Evolutionary conservation across 495 filamentous ascomycete genomes (phyloP), one percentile per base, ranked within the genome.

Genomic region (Cetradonia linearis): DNA sequence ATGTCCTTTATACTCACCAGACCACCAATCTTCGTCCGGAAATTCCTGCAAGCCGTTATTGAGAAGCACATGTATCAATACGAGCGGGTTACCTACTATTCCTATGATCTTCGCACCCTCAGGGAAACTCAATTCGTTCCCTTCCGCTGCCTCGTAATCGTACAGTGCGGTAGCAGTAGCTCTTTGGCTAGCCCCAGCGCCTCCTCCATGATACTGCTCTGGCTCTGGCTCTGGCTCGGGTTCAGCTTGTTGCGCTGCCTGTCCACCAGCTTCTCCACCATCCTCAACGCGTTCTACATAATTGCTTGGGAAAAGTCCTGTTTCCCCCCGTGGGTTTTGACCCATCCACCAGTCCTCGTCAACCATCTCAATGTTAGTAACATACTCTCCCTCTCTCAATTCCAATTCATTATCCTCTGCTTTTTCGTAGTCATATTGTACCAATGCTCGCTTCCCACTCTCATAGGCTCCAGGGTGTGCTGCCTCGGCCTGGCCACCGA

Each of bases 21-120:
- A 83, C 93, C 93, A 99, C 93, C 93, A 99, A 69, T 97, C 93
- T 62, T 97, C 91, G 69, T 97, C 93, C 5, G 94, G 94, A 74
- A 97, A 97, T 73, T 96, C 88, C 86, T 88, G 65, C 20, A n/a
- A 55, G 27, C 1, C 58, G 3, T 47, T n/a, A 40, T 23, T 55
- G 58, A 1, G 60, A 11, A 27, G 36, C 67, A 20, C 72, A 50
- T 5, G 18, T 33, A 34, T 33, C 1, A 9, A 36, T 10, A 37
- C 31, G 20, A 40, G 13, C 6, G 3, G 3, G 37, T 11, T 18
- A 76, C 83, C 74, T 78, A 87, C 84, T 60, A 87, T 70, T 52
- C 77, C 74, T 5, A 69, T 73, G 54, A 99, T 88, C 50, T 76
- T 89, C 31, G 87, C 91, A 6, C 84, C 85, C 66, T 99, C 93